phyloP scores from a whole-genome alignment of 2,329 filamentous ascomycete genomes.

The Sphaerulina populicola region DNA sequence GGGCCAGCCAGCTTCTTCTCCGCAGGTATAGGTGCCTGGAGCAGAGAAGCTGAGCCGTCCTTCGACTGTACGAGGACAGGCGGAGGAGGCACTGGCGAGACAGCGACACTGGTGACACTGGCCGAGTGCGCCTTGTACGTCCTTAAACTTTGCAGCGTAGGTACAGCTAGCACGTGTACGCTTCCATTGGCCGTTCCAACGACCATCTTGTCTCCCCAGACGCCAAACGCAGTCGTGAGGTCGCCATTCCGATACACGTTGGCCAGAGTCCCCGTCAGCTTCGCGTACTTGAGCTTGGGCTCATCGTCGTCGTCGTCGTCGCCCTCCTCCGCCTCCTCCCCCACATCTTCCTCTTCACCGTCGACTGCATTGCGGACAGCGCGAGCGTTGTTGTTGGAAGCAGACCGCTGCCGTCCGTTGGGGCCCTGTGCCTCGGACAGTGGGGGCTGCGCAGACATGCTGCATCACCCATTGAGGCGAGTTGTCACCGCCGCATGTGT shows the following conservation, averaged over 20 bases:
- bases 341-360: conserved; percentile 32
- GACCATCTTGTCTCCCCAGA: conserved; percentile 96
- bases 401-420: conserved; percentile 5
- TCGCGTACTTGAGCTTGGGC: conserved; percentile 85
- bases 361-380: conserved; percentile 1
- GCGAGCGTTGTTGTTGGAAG: conserved; percentile 8
- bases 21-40: conserved; percentile 10
- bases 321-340: conserved; percentile 52
- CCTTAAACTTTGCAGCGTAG: conserved; percentile 69
- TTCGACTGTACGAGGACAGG: conserved; percentile 21
- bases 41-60: conserved; percentile 14
- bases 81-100: conserved; percentile 74
- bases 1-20: conserved; percentile 9
- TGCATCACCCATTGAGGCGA: conserved; percentile 22
- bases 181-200: conserved; percentile 94
- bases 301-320: conserved; percentile 87
- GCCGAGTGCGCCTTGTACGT: conserved; percentile 90
- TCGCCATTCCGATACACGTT: conserved; percentile 77
- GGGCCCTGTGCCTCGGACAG: conserved; percentile 6
- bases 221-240: conserved; percentile 82
- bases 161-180: conserved; percentile 80
- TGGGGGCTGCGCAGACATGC: conserved; percentile 32
- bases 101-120: conserved; percentile 79
- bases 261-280: conserved; percentile 70
- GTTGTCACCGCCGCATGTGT: conserved; percentile 4